Evolutionary conservation across 2,329 filamentous ascomycete species (phyloP).

Genomic region (Ilyonectria destructans): DNA sequence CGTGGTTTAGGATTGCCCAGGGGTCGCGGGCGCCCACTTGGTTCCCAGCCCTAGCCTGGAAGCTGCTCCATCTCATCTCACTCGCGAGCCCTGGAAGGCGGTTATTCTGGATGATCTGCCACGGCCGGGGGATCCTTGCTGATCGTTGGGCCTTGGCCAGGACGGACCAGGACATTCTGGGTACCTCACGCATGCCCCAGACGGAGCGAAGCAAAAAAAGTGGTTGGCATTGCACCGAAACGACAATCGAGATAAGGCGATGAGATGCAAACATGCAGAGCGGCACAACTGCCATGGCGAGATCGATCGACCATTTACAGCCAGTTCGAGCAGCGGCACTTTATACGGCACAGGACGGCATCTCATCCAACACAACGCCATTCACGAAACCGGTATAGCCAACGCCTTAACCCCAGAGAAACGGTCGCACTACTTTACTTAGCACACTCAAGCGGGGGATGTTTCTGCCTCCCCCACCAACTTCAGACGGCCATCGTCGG

Average conservation of each 20-base stretch:
- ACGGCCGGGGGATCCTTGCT: not conserved
- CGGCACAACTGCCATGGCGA: not conserved
- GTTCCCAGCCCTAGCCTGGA: not conserved
- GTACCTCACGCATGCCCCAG: not conserved
- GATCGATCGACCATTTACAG: not conserved
- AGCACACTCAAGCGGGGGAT: not conserved
- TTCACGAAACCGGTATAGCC: not conserved
- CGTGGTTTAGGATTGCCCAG: slow-evolving; percentile 1
- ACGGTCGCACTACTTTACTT: not conserved
- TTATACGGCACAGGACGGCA: not conserved
- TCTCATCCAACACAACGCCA: not conserved
- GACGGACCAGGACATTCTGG: not conserved
- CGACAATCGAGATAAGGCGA: not conserved
- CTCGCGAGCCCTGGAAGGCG: slow-evolving; percentile 20
- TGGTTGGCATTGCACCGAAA: not conserved
- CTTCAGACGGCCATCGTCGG: slow-evolving; percentile 26
- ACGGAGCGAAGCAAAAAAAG: not conserved
- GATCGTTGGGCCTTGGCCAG: not conserved
- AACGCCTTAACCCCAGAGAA: not conserved
- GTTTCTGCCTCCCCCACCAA: slow-evolving; percentile 9
- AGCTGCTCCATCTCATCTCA: slow-evolving; percentile 31
- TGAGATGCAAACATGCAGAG: not conserved
- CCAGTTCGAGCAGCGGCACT: not conserved
- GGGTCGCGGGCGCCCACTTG: slow-evolving; percentile 8
- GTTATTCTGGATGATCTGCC: not conserved